Conservation (phyloP, 306 rosid genomes). For the Styphnolobium japonicum region DNA sequence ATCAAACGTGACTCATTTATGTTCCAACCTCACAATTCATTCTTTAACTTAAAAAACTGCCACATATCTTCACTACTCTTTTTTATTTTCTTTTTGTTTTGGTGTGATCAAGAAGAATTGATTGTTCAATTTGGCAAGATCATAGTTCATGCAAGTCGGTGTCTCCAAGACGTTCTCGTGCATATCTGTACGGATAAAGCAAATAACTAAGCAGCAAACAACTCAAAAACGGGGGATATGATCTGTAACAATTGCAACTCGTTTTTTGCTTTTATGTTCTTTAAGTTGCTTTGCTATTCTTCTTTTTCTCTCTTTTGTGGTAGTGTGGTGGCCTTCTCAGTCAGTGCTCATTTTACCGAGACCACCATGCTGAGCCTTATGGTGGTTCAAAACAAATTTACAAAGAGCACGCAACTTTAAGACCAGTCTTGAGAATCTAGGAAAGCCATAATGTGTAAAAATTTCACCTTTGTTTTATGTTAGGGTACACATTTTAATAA, state of each 20-base stretch:
- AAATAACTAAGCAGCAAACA: slow-evolving; percentile 30
- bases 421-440: slow-evolving; percentile 68
- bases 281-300: slow-evolving; percentile 45
- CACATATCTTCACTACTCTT: background rate
- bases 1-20: slow-evolving; percentile 17
- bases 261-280: slow-evolving; percentile 41
- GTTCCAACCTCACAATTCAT: slow-evolving; percentile 19
- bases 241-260: slow-evolving; percentile 41
- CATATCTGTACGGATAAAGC: slow-evolving; percentile 22
- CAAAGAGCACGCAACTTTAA: slow-evolving; percentile 53
- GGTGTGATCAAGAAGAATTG: background rate
- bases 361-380: slow-evolving; percentile 24
- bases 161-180: background rate
- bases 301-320: slow-evolving; percentile 39
- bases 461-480: slow-evolving; percentile 19
- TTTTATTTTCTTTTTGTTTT: background rate
- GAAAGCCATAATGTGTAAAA: slow-evolving; percentile 29
- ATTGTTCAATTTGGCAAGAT: background rate
- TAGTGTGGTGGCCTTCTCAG: slow-evolving; percentile 40
- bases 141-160: background rate
- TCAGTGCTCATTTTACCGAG: slow-evolving; percentile 17
- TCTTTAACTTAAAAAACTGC: slow-evolving; percentile 11
- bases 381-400: slow-evolving; percentile 41
- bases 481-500: slow-evolving; percentile 20
- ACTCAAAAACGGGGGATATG: slow-evolving; percentile 32